A percentile compares a stretch with the other conserved stretches of the same genome.
Evolutionary conservation across 306 rosid species (phyloP).

Genomic region (Notholithocarpus densiflorus): DNA sequence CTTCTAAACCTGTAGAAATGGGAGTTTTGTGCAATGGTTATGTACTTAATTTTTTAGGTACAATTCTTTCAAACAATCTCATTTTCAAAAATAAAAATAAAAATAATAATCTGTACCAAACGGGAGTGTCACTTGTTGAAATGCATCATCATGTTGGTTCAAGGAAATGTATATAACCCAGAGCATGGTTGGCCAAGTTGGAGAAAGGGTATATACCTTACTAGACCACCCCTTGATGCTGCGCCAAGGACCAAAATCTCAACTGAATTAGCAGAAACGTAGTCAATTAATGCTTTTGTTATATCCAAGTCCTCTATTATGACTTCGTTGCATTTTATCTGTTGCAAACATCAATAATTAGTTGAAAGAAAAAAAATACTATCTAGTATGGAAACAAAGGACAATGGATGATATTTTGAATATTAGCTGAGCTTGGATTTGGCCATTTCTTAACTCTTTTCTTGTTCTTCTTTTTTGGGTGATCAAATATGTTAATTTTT

Average conservation of each 20-base stretch:
- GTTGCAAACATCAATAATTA: slow-evolving; percentile 9
- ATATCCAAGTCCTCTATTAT: slow-evolving; percentile 61
- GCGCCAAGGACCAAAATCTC: slow-evolving; percentile 77
- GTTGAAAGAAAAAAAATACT: neutral
- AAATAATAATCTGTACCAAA: no score
- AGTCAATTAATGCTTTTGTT: slow-evolving; percentile 53
- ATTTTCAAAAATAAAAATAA: no score
- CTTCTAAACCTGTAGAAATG: no score
- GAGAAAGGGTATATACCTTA: slow-evolving; percentile 36
- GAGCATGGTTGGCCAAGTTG: neutral
- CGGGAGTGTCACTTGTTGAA: no score
- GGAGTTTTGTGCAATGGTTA: no score
- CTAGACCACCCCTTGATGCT: slow-evolving; percentile 60
- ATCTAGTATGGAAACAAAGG: neutral
- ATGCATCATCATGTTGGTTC: no score
- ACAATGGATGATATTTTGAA: no score
- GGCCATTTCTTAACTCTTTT: neutral
- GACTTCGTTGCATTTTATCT: slow-evolving; percentile 74
- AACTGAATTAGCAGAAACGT: slow-evolving; percentile 32
- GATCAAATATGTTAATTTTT: neutral
- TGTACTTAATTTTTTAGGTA: no score
- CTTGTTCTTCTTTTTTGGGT: neutral
- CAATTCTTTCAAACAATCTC: no score
- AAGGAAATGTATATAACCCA: no score
- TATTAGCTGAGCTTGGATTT: neutral